Evolutionary conservation across 2,329 filamentous ascomycete genomes (phyloP).

Genomic region (Alternaria burnsii): DNA sequence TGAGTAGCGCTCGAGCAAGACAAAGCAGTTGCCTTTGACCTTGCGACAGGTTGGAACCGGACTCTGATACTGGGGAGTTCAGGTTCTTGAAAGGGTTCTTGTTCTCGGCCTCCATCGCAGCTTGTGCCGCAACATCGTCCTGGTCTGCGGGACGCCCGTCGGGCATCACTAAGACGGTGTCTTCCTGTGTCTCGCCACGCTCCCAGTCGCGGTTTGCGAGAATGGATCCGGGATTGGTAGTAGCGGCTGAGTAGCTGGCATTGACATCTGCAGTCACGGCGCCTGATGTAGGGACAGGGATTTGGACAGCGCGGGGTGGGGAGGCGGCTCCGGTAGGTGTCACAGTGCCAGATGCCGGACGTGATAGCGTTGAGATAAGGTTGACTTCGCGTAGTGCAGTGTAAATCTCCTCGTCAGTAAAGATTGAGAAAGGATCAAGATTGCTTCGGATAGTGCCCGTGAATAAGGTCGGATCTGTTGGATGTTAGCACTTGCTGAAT

Average conservation of each 20-base stretch:
- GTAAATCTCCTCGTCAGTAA: slow-evolving; percentile 91
- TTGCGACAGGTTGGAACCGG: slow-evolving; percentile 92
- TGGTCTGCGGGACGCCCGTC: slow-evolving; percentile 42
- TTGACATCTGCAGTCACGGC: slow-evolving; percentile 38
- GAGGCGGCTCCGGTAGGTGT: slow-evolving; percentile 30
- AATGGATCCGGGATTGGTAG: slow-evolving; percentile 44
- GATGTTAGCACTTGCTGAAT: slow-evolving; percentile 22
- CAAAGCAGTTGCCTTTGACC: slow-evolving; percentile 95
- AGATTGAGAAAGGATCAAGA: slow-evolving; percentile 88
- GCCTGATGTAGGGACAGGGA: slow-evolving; percentile 42
- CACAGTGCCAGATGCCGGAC: slow-evolving; percentile 38
- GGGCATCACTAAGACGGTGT: slow-evolving; percentile 44
- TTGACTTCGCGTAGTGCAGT: slow-evolving; percentile 86
- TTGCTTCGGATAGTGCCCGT: slow-evolving; percentile 91
- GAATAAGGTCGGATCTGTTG: slow-evolving; percentile 84
- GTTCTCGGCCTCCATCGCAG: slow-evolving; percentile 69
- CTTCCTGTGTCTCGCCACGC: slow-evolving; percentile 38
- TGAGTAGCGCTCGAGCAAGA: slow-evolving; percentile 89
- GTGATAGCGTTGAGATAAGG: slow-evolving; percentile 68
- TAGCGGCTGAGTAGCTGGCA: slow-evolving; percentile 41
- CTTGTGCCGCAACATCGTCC: slow-evolving; percentile 26
- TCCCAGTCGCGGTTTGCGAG: slow-evolving; percentile 41
- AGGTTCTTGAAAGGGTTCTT: slow-evolving; percentile 95
- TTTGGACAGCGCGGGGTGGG: slow-evolving; percentile 40
- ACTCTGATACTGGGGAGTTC: slow-evolving; percentile 83